A percentile compares a stretch with the other conserved stretches of the same genome.
Conservation (phyloP, 2,329 filamentous ascomycete genomes). For the Penicillium sumatraense region DNA sequence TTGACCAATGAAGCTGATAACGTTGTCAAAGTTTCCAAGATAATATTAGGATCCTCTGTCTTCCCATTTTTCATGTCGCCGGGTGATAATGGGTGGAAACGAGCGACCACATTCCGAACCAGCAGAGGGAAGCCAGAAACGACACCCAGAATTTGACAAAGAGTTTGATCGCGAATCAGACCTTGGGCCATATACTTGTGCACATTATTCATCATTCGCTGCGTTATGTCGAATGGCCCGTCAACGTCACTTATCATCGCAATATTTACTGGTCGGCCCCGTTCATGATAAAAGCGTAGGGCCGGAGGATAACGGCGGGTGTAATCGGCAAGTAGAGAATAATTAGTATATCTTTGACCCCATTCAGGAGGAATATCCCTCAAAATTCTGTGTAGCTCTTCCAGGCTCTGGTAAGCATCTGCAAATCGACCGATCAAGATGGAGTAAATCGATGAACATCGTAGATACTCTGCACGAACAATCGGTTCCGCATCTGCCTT, state of each 20-base stretch:
- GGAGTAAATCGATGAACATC: conserved; percentile 18
- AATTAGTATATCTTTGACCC: conserved; percentile 28
- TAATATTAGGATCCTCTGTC: neutral
- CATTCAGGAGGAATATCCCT: conserved; percentile 23
- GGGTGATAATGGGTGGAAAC: conserved; percentile 18
- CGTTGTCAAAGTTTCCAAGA: neutral
- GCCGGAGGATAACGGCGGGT: conserved; percentile 26
- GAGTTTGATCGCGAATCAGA: conserved; percentile 8
- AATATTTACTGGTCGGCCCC: conserved; percentile 16
- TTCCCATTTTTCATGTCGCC: neutral
- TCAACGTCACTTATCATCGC: conserved; percentile 18
- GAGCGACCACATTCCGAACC: conserved; percentile 4
- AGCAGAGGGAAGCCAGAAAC: conserved; percentile 3
- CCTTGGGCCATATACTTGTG: conserved; percentile 12
- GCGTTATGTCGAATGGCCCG: conserved; percentile 14
- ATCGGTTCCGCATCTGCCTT: conserved; percentile 5
- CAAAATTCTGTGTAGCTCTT: conserved; percentile 13
- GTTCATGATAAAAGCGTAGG: conserved; percentile 28
- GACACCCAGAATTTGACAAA: conserved; percentile 10
- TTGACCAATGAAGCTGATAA: neutral
- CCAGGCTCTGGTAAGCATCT: conserved; percentile 21
- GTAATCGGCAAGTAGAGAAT: conserved; percentile 22
- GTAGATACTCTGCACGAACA: conserved; percentile 22
- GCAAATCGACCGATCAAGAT: conserved; percentile 21
- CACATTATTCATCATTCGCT: conserved; percentile 16